Evolutionary conservation across 495 filamentous ascomycete species (phyloP).

Genomic region (Penicillium nucicola): DNA sequence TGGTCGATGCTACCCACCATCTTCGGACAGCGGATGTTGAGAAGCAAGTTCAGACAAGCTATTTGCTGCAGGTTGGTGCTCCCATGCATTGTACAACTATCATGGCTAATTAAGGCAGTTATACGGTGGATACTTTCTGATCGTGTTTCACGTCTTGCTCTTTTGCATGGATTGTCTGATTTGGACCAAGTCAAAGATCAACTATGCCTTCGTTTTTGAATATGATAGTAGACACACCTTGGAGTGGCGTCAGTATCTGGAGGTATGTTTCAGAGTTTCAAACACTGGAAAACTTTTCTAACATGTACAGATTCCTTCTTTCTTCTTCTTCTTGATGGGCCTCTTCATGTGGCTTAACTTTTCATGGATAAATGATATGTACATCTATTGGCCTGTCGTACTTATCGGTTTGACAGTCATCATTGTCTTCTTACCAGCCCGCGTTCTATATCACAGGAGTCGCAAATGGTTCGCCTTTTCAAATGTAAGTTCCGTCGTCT

Average conservation of each 20-base stretch:
- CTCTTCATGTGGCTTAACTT: slow-evolving; percentile 87
- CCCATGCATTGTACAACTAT: not conserved
- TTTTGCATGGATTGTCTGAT: slow-evolving; percentile 78
- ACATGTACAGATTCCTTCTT: slow-evolving; percentile 59
- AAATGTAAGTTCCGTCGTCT: slow-evolving; percentile 56
- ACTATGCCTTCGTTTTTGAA: slow-evolving; percentile 96
- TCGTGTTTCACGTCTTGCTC: slow-evolving; percentile 66
- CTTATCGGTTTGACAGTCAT: slow-evolving; percentile 63
- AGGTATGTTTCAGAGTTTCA: slow-evolving; percentile 39
- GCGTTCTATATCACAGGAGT: slow-evolving; percentile 69
- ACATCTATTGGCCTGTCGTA: slow-evolving; percentile 85
- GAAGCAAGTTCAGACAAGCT: slow-evolving; percentile 58
- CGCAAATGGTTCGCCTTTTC: slow-evolving; percentile 82
- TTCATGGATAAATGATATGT: slow-evolving; percentile 63
- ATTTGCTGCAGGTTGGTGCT: slow-evolving; percentile 64
- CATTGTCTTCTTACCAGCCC: slow-evolving; percentile 72
- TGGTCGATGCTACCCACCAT: slow-evolving; percentile 62
- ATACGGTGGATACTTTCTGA: slow-evolving; percentile 81
- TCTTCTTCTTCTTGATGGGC: slow-evolving; percentile 75
- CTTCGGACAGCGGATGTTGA: slow-evolving; percentile 44
- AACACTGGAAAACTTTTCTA: not conserved
- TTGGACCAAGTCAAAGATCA: slow-evolving; percentile 81
- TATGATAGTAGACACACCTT: slow-evolving; percentile 81
- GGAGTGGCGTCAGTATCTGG: slow-evolving; percentile 85
- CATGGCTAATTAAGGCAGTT: slow-evolving; percentile 53